A percentile compares a stretch with the other conserved stretches of the same genome.
These are phyloP conservation scores for Calonectria pteridis DNA, from an alignment of 2,329 filamentous ascomycete species.

Conservation along the genomic window DNA sequence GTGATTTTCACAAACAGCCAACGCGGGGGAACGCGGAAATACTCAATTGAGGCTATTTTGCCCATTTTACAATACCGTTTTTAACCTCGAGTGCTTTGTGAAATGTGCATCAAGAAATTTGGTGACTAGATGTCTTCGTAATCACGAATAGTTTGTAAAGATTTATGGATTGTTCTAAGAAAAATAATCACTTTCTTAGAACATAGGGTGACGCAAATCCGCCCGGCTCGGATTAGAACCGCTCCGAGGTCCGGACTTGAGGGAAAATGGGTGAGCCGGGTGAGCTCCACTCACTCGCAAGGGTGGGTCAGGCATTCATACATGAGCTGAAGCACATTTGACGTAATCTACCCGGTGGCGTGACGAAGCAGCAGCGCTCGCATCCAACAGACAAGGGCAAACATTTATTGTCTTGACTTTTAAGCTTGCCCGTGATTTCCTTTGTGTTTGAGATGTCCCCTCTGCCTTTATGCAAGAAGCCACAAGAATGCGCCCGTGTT, in stretches of 20 bases:
- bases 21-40: slow-evolving; percentile 79
- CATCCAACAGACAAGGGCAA: neutral
- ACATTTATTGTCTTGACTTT: neutral
- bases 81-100: neutral
- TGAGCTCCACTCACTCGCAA: too few relatives aligned
- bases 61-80: slow-evolving; percentile 39
- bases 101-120: neutral
- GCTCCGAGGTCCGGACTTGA: neutral
- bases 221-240: neutral
- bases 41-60: slow-evolving; percentile 66
- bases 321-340: too few relatives aligned
- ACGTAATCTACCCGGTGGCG: too few relatives aligned
- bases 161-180: neutral
- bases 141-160: too few relatives aligned
- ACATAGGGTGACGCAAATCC: neutral
- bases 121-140: neutral
- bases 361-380: too few relatives aligned
- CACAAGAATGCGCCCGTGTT: neutral
- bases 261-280: too few relatives aligned
- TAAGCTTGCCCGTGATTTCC: neutral
- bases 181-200: neutral
- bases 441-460: neutral
- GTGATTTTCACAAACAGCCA: slow-evolving; percentile 85
- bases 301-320: too few relatives aligned
- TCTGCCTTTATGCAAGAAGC: too few relatives aligned